A percentile compares a stretch with the other conserved stretches of the same genome.
Evolutionary conservation across 179 eudicot species (phyloP).

Genomic region (Drosera spatulata): DNA sequence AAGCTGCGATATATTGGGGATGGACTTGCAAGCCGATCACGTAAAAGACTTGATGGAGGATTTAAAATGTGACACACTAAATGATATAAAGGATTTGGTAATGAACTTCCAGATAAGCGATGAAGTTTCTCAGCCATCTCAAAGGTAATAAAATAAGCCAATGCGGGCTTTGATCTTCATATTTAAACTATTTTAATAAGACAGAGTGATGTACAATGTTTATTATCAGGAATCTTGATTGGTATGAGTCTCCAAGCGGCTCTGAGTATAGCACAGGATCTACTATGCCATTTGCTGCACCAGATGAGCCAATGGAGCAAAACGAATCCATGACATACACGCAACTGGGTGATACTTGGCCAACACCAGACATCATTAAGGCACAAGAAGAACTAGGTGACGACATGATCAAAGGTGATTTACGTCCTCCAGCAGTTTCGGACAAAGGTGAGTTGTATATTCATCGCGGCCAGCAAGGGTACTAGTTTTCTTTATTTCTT

Average conservation of each 20-base stretch:
- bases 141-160: slow-evolving; percentile 38
- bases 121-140: slow-evolving; percentile 35
- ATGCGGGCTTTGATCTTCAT: background rate
- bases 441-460: too few species aligned
- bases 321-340: slow-evolving; percentile 31
- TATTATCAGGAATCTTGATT: slow-evolving; percentile 46
- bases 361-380: background rate
- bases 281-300: slow-evolving; percentile 29
- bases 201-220: background rate
- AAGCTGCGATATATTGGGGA: slow-evolving; percentile 21
- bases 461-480: too few species aligned
- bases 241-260: slow-evolving; percentile 59
- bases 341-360: slow-evolving; percentile 21
- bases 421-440: too few species aligned
- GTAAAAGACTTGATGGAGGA: slow-evolving; percentile 57
- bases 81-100: slow-evolving; percentile 45
- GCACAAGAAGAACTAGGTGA: too few species aligned
- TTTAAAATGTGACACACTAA: slow-evolving; percentile 33
- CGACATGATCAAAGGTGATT: too few species aligned
- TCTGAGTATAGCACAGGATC: slow-evolving; percentile 90
- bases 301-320: slow-evolving; percentile 38
- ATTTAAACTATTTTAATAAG: background rate
- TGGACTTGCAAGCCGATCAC: slow-evolving; percentile 49
- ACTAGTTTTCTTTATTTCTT: too few species aligned
- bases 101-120: slow-evolving; percentile 51